phyloP scores from a whole-genome alignment of 2,329 filamentous ascomycete genomes.

The Alternaria sp. region DNA sequence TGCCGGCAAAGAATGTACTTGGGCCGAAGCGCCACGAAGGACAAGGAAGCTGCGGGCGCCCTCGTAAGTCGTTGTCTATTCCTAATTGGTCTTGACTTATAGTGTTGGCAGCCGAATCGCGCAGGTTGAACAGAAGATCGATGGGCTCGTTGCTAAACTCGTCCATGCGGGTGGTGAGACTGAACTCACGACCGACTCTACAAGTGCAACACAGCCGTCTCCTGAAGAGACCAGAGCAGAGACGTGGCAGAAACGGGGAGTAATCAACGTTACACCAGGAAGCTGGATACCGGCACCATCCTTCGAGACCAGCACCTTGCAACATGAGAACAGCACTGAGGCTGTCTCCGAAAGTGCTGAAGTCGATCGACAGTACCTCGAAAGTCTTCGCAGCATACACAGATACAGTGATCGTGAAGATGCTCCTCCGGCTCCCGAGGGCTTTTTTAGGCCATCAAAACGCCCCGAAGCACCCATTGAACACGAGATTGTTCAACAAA shows the following conservation, averaged over 20 bases:
- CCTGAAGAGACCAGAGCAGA: neutral
- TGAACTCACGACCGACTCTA: neutral
- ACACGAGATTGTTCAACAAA: constrained; percentile 26
- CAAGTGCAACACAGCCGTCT: neutral
- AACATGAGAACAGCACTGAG: constrained; percentile 14
- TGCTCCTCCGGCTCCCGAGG: constrained; percentile 16
- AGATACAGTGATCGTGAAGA: constrained; percentile 31
- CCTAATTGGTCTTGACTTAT: neutral
- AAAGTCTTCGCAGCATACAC: constrained; percentile 39
- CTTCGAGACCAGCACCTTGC: constrained; percentile 25
- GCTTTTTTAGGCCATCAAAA: constrained; percentile 26
- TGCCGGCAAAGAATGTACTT: constrained; percentile 40
- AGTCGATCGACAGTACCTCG: constrained; percentile 33
- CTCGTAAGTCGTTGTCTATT: constrained; percentile 37
- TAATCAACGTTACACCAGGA: constrained; percentile 27
- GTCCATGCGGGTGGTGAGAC: constrained; percentile 23
- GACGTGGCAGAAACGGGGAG: constrained; percentile 5
- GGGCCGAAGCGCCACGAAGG: constrained; percentile 44
- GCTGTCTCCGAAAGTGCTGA: constrained; percentile 27
- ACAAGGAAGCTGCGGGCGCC: constrained; percentile 40
- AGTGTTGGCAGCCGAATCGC: constrained; percentile 38
- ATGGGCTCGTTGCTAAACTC: constrained; percentile 46
- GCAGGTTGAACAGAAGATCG: constrained; percentile 49
- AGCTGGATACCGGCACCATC: constrained; percentile 41
- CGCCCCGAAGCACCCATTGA: constrained; percentile 35